phyloP scores from a whole-genome alignment of 106 monocot species.

The Triglochin maritima region DNA sequence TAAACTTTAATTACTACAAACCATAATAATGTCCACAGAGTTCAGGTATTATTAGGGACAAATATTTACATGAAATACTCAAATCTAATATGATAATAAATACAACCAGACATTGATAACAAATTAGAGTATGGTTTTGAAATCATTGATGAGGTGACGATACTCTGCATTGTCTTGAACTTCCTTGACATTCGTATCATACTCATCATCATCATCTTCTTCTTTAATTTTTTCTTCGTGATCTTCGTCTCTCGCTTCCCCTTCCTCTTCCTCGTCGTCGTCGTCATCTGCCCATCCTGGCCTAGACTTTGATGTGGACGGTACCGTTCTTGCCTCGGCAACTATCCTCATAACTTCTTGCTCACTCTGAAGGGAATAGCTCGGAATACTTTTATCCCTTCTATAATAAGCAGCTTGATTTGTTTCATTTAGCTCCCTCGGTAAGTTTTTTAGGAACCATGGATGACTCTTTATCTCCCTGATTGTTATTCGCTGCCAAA shows the following conservation, averaged over 20 bases:
- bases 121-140: not conserved
- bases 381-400: slow-evolving; percentile 40
- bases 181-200: slow-evolving; percentile 42
- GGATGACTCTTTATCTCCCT: slow-evolving; percentile 73
- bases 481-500: slow-evolving; percentile 58
- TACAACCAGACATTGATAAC: not conserved
- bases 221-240: slow-evolving; percentile 16
- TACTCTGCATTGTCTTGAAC: slow-evolving; percentile 53
- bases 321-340: slow-evolving; percentile 45
- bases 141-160: slow-evolving; percentile 11
- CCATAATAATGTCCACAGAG: too few species aligned
- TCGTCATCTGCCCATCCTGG: slow-evolving; percentile 48
- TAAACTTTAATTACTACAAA: too few species aligned
- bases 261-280: slow-evolving; percentile 37
- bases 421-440: slow-evolving; percentile 63
- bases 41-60: too few species aligned
- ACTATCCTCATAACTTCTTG: slow-evolving; percentile 74
- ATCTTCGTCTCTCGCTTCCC: slow-evolving; percentile 1
- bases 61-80: too few species aligned
- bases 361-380: slow-evolving; percentile 42
- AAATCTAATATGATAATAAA: too few species aligned
- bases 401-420: slow-evolving; percentile 54
- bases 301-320: slow-evolving; percentile 30
- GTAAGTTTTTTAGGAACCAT: slow-evolving; percentile 84
- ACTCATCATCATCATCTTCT: slow-evolving; percentile 41